Evolutionary conservation across 805 yeast species (phyloP).

Genomic region (Kurtzmaniella fragi): DNA sequence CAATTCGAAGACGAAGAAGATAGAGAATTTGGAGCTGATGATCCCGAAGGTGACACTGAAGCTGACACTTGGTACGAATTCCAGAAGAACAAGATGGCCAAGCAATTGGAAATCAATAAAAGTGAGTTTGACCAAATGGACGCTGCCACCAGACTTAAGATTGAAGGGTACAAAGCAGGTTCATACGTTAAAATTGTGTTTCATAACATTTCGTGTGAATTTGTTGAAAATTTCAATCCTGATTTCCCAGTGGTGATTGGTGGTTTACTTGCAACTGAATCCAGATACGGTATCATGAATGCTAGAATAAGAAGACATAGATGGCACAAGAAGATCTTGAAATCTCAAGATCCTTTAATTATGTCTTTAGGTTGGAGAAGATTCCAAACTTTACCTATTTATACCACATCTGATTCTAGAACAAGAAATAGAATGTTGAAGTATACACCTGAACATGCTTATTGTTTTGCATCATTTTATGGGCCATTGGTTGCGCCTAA

Average conservation of each 20-base stretch:
- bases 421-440: constrained; percentile 97
- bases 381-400: constrained; percentile 93
- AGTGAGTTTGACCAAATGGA: constrained; percentile 73
- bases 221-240: constrained; percentile 82
- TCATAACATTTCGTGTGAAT: constrained; percentile 81
- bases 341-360: constrained; percentile 92
- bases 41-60: constrained; percentile 64
- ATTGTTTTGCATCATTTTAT: constrained; percentile 91
- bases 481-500: constrained; percentile 98
- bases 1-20: constrained; percentile 85
- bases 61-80: constrained; percentile 97
- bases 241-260: constrained; percentile 83
- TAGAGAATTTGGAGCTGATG: constrained; percentile 65
- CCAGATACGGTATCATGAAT: constrained; percentile 86
- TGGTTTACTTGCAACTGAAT: constrained; percentile 85
- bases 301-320: constrained; percentile 96
- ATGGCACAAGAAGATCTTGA: constrained; percentile 96
- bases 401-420: constrained; percentile 95
- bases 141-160: constrained; percentile 63
- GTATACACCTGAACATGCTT: constrained; percentile 97
- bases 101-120: constrained; percentile 90
- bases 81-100: constrained; percentile 95
- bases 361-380: constrained; percentile 97
- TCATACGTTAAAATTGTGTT: constrained; percentile 88
- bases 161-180: constrained; percentile 93